Evolutionary conservation across 2,329 filamentous ascomycete species (phyloP).

Genomic region (Ophiostoma ips): DNA sequence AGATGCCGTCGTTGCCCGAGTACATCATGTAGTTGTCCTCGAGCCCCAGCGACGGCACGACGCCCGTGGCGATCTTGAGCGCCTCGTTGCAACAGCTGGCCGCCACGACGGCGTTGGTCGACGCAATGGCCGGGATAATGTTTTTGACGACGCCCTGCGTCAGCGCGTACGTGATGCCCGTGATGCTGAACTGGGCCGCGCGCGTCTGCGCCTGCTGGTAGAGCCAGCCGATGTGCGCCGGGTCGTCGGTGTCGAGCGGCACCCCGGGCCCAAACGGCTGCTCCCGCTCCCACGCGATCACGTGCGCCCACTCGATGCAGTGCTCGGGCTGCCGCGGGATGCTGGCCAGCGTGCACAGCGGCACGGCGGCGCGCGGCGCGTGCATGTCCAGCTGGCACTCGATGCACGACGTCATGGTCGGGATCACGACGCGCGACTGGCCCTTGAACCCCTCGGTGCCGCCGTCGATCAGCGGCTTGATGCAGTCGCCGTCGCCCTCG

Average conservation of each 20-base stretch:
- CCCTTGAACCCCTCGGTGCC: conserved; percentile 98
- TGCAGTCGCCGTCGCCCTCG: conserved; percentile 41
- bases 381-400: conserved; percentile 99
- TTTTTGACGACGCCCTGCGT: conserved; percentile 98
- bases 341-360: conserved; percentile 88
- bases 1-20: conserved; percentile 86
- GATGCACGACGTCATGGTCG: conserved; percentile 87
- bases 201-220: conserved; percentile 72
- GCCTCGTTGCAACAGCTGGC: conserved; percentile 95
- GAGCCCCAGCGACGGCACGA: conserved; percentile 65
- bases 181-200: conserved; percentile 77
- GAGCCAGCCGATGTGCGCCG: conserved; percentile 95
- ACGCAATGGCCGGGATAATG: conserved; percentile 96
- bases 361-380: conserved; percentile 89
- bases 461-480: conserved; percentile 92
- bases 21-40: conserved; percentile 99
- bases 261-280: conserved; percentile 69
- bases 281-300: conserved; percentile 90
- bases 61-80: conserved; percentile 77
- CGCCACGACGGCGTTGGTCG: conserved; percentile 92
- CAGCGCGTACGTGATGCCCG: conserved; percentile 85
- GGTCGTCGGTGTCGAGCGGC: conserved; percentile 89
- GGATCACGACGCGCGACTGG: conserved; percentile 82
- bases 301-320: conserved; percentile 97
- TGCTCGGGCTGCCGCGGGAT: conserved; percentile 96